phyloP scores from a whole-genome alignment of 2,329 filamentous ascomycete genomes.

The Ceratocystis cacaofunesta region DNA sequence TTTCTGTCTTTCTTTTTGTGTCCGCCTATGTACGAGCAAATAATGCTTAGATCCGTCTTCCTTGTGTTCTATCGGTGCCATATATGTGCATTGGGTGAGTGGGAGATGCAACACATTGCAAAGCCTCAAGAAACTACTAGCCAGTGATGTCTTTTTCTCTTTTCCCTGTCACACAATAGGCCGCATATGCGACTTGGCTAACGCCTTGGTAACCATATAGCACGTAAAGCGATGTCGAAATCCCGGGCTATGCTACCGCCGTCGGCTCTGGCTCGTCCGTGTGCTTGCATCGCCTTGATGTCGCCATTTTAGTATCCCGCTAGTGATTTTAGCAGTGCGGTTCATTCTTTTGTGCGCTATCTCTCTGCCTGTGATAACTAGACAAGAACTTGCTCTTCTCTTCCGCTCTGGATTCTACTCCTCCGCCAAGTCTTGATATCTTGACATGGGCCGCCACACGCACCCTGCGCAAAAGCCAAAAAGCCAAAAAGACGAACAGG shows the following conservation, averaged over 20 bases:
- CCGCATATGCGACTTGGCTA: not conserved
- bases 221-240: not conserved
- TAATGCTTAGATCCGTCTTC: not conserved
- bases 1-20: not conserved
- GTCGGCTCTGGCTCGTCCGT: not conserved
- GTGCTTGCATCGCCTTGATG: not conserved
- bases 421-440: not conserved
- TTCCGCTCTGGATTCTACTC: not conserved
- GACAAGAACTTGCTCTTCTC: not conserved
- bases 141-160: not conserved
- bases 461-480: not conserved
- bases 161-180: not conserved
- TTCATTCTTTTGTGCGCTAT: not conserved
- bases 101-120: not conserved
- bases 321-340: not conserved
- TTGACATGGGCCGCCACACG: not conserved
- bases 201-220: not conserved
- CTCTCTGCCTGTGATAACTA: not conserved
- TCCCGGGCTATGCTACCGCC: not conserved
- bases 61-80: not conserved
- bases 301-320: not conserved
- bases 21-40: not conserved
- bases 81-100: not conserved
- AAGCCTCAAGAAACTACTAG: not conserved
- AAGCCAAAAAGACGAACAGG: not conserved